phyloP scores from a whole-genome alignment of 2,329 filamentous ascomycete genomes.

The Colletotrichum aenigma region DNA sequence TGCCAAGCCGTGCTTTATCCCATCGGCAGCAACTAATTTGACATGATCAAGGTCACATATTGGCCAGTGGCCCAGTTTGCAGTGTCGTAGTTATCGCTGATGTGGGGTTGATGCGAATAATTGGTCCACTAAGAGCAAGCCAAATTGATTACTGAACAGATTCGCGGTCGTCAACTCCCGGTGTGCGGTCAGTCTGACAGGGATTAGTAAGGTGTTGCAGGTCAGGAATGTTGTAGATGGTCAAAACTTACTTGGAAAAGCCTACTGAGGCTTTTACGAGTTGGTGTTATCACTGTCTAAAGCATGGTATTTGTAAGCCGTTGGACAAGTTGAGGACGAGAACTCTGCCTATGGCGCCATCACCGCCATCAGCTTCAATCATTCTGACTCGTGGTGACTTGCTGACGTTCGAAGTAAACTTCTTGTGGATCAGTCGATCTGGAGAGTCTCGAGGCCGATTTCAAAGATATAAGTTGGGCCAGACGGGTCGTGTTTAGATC shows the following conservation, averaged over 20 bases:
- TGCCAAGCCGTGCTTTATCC: not conserved
- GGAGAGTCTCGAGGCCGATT: not conserved
- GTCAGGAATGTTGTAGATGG: not conserved
- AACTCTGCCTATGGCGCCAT: not conserved
- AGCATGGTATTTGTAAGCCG: not conserved
- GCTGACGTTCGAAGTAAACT: not conserved
- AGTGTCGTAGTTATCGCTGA: not conserved
- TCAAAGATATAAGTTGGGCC: not conserved
- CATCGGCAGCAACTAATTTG: not conserved
- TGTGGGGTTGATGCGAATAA: not conserved
- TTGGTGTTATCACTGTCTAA: not conserved
- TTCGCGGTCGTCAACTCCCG: not conserved
- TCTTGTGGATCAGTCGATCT: not conserved
- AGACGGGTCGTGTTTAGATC: not conserved
- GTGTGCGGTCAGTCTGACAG: not conserved
- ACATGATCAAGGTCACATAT: not conserved
- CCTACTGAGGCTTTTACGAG: not conserved
- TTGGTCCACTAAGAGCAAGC: not conserved
- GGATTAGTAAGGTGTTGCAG: not conserved
- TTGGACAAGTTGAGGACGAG: too few relatives aligned
- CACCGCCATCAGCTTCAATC: not conserved
- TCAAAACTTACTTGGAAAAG: not conserved
- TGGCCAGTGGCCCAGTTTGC: not conserved
- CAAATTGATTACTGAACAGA: not conserved
- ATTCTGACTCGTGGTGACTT: not conserved